These are phyloP conservation scores for Thraustochytrium striatum DNA, from an alignment of 352 stramenopile genomes.

Conservation along the genomic window DNA sequence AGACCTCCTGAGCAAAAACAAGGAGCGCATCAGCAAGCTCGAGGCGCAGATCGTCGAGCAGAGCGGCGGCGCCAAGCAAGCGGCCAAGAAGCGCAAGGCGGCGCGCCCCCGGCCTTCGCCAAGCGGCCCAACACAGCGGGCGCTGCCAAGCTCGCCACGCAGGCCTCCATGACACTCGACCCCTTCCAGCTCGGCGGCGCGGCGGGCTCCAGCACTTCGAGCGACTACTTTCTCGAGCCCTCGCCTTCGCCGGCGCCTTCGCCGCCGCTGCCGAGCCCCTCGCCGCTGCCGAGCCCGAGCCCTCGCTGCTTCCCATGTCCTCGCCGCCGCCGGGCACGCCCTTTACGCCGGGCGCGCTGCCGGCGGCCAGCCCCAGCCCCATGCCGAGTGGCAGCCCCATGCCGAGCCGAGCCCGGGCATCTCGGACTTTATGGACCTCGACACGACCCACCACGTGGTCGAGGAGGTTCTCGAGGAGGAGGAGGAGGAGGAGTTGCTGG, in stretches of 20 bases:
- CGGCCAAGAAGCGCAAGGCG: not conserved
- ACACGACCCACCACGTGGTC: not conserved
- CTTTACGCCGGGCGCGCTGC: constrained; percentile 2
- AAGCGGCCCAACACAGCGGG: not conserved
- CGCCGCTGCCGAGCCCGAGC: not conserved
- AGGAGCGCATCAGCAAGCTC: not conserved
- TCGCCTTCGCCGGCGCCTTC: constrained; percentile 14
- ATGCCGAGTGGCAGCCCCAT: too few relatives aligned
- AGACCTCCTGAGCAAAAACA: not conserved
- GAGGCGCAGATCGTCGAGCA: not conserved
- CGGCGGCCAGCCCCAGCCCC: not conserved
- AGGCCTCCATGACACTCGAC: constrained; percentile 5
- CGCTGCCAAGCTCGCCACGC: not conserved
- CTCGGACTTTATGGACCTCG: constrained; percentile 29
- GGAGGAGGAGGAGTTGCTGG: constrained; percentile 32
- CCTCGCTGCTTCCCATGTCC: not conserved
- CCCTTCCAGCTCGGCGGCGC: not conserved
- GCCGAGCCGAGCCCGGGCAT: too few relatives aligned
- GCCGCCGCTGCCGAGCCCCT: not conserved
- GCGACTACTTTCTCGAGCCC: not conserved
- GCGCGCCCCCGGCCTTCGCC: not conserved
- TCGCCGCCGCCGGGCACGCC: constrained; percentile 7
- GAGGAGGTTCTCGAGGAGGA: constrained; percentile 4
- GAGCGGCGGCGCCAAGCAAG: not conserved
- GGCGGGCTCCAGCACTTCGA: not conserved